Conservation (phyloP, 2,329 filamentous ascomycete species). For the Neofusicoccum cordaticola region DNA sequence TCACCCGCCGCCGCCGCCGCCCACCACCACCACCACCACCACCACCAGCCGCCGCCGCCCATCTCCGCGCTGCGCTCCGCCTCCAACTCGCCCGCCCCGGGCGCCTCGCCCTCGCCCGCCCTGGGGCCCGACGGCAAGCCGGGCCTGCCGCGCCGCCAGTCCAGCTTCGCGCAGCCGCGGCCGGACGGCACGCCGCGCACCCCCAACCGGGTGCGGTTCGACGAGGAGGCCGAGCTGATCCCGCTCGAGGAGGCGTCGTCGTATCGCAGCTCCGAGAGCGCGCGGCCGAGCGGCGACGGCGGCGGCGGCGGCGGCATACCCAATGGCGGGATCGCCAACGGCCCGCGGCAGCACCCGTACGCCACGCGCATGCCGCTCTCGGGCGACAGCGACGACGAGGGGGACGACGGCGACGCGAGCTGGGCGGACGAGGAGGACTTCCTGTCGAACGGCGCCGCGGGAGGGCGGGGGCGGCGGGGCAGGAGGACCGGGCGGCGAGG, state of each 20-base stretch:
- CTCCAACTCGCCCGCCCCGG: constrained; percentile 5
- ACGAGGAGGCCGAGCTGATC: constrained; percentile 37
- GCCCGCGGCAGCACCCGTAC: constrained; percentile 13
- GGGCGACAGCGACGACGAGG: constrained; percentile 23
- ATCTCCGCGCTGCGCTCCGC: background rate
- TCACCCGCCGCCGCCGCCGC: background rate
- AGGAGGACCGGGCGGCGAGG: constrained; percentile 24
- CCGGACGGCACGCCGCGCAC: constrained; percentile 58
- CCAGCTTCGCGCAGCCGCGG: constrained; percentile 47
- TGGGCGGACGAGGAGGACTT: constrained; percentile 62
- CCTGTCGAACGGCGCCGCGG: constrained; percentile 30
- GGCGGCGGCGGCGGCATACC: background rate
- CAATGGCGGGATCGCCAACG: background rate
- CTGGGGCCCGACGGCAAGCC: constrained; percentile 6
- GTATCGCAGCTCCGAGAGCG: background rate
- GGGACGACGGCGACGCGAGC: constrained; percentile 32
- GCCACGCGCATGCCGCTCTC: constrained; percentile 6
- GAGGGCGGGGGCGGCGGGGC: constrained; percentile 30
- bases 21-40: too few species aligned
- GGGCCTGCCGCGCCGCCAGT: constrained; percentile 33
- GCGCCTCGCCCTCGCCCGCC: constrained; percentile 23
- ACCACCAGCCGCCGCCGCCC: background rate
- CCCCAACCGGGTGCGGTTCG: constrained; percentile 72
- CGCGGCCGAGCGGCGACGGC: background rate
- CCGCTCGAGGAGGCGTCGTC: constrained; percentile 5